Conservation (phyloP, 306 rosid genomes). For the Casuarina glauca region DNA sequence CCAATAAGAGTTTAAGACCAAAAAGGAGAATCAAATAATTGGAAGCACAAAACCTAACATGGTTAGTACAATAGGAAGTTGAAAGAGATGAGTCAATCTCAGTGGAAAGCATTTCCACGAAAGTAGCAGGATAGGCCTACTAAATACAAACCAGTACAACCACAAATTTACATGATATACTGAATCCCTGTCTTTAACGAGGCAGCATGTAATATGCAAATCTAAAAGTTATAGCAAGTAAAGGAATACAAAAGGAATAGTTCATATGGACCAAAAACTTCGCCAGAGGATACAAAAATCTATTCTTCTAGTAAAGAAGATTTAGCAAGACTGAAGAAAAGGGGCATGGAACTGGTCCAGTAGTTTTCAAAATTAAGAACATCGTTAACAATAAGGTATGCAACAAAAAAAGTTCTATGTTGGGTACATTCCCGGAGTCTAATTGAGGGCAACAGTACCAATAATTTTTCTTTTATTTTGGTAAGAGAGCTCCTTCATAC, state of each 20-base stretch:
- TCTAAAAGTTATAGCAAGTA: not conserved
- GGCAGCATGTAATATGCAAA: not conserved
- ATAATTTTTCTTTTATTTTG: not conserved
- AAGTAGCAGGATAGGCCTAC: not conserved
- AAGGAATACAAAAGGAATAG: not conserved
- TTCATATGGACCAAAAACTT: not conserved
- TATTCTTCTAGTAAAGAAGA: not conserved
- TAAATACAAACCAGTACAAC: not conserved
- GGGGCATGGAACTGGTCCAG: not conserved
- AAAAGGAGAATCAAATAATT: not conserved
- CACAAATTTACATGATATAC: not conserved
- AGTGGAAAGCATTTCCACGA: not conserved
- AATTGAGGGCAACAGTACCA: not conserved
- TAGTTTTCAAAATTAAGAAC: not conserved
- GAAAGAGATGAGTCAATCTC: not conserved
- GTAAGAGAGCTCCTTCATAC: not conserved
- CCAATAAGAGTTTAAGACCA: not conserved
- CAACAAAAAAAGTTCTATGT: not conserved
- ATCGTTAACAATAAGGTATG: not conserved
- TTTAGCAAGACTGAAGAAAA: not conserved
- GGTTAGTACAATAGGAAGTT: not conserved
- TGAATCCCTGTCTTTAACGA: not conserved
- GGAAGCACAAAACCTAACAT: not conserved
- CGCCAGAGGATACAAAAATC: not conserved
- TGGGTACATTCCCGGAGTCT: not conserved